Conservation (phyloP, 495 filamentous ascomycete genomes). For the Clohesyomyces aquaticus region DNA sequence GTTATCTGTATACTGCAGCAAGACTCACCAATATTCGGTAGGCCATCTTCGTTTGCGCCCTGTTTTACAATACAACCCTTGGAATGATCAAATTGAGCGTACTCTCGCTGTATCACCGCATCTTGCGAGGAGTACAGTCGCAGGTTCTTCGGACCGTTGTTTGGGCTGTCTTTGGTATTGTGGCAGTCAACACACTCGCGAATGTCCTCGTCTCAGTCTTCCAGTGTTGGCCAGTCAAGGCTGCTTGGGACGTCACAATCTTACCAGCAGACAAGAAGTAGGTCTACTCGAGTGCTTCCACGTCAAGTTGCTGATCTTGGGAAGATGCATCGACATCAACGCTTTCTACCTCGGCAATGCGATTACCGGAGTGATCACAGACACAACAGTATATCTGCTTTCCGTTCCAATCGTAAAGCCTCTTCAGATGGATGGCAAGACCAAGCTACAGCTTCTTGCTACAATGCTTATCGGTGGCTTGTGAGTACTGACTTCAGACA, state of each 20-base stretch:
- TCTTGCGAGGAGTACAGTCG: constrained; percentile 17
- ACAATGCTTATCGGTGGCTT: constrained; percentile 24
- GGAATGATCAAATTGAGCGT: constrained; percentile 30
- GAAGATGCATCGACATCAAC: constrained; percentile 23
- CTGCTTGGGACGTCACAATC: constrained; percentile 18
- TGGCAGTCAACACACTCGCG: constrained; percentile 13
- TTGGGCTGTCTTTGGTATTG: constrained; percentile 14
- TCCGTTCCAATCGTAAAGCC: constrained; percentile 23
- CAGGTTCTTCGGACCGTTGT: constrained; percentile 6
- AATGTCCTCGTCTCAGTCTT: constrained; percentile 18
- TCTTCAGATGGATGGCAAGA: constrained; percentile 15
- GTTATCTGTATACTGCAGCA: not conserved
- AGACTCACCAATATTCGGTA: not conserved
- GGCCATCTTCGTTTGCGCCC: constrained; percentile 17
- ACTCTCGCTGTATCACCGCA: constrained; percentile 20
- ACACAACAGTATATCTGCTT: constrained; percentile 19
- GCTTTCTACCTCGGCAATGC: constrained; percentile 24
- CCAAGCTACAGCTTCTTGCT: constrained; percentile 17
- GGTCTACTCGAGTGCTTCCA: not conserved
- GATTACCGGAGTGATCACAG: constrained; percentile 16
- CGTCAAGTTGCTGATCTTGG: not conserved
- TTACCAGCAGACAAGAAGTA: constrained; percentile 6
- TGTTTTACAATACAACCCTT: constrained; percentile 27
- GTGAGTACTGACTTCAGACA: not conserved
- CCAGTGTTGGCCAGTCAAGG: constrained; percentile 27